Evolutionary conservation across 2,329 filamentous ascomycete species (phyloP).

Genomic region (Pseudogymnoascus destructans): DNA sequence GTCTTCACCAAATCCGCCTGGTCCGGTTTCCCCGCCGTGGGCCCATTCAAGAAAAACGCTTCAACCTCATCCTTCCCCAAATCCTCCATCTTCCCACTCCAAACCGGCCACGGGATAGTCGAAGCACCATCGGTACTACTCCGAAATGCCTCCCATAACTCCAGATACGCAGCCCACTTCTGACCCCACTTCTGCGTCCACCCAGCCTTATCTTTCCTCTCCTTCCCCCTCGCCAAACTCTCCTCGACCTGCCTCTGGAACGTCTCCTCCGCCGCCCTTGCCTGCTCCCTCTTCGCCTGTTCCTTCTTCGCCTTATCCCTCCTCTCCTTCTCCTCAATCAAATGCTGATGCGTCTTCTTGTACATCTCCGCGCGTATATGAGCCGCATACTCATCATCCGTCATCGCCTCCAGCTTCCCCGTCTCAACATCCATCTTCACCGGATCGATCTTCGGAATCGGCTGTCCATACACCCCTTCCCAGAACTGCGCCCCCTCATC

Average conservation of each 20-base stretch:
- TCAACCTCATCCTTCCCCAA: conserved; percentile 43
- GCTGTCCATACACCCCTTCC: conserved; percentile 93
- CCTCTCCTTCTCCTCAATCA: conserved; percentile 61
- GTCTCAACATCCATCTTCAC: conserved; percentile 29
- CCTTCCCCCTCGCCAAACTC: conserved; percentile 53
- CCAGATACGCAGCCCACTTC: conserved; percentile 52
- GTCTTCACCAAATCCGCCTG: conserved; percentile 32
- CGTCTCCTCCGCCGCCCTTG: conserved; percentile 29
- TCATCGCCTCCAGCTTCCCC: conserved; percentile 67
- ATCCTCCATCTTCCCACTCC: conserved; percentile 42
- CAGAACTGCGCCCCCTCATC: conserved; percentile 93
- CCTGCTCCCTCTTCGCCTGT: conserved; percentile 38
- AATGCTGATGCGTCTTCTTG: conserved; percentile 80
- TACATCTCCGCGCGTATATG: conserved; percentile 87
- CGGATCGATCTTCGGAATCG: conserved; percentile 64
- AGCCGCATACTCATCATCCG: conserved; percentile 79
- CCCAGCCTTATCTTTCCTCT: conserved; percentile 33
- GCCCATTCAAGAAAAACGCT: conserved; percentile 46
- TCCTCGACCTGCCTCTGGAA: conserved; percentile 55
- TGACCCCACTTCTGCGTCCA: conserved; percentile 40
- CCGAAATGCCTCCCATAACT: conserved; percentile 45
- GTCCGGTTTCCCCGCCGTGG: conserved; percentile 24
- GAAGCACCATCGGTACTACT: conserved; percentile 30
- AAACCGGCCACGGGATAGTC: conserved; percentile 50
- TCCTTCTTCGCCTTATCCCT: conserved; percentile 42